Evolutionary conservation across 2,329 filamentous ascomycete genomes (phyloP).

Genomic region (Fusarium zealandicum): DNA sequence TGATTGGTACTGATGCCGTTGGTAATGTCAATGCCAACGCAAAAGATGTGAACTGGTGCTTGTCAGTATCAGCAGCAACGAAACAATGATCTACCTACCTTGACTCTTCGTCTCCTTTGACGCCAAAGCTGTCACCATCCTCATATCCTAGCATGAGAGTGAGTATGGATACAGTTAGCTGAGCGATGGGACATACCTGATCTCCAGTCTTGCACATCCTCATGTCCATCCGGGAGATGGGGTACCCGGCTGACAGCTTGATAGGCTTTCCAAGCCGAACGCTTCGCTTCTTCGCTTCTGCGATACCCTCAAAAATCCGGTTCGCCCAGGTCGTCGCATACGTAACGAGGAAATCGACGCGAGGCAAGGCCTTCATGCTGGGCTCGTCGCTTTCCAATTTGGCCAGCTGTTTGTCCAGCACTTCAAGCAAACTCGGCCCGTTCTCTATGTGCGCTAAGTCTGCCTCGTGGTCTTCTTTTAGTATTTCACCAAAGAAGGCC

Average conservation of each 20-base stretch:
- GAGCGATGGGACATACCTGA: constrained; percentile 43
- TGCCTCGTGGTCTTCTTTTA: constrained; percentile 58
- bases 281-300: constrained; percentile 72
- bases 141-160: constrained; percentile 43
- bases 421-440: constrained; percentile 54
- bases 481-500: constrained; percentile 63
- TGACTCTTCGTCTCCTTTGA: constrained; percentile 47
- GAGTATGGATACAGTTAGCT: constrained; percentile 11
- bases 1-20: constrained; percentile 65
- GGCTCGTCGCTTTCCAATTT: constrained; percentile 55
- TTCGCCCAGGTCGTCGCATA: constrained; percentile 65
- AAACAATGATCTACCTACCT: constrained; percentile 43
- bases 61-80: background rate
- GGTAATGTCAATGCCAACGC: constrained; percentile 57
- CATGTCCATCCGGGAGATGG: constrained; percentile 62
- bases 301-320: constrained; percentile 71
- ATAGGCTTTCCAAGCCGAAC: constrained; percentile 69
- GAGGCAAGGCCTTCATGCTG: constrained; percentile 61
- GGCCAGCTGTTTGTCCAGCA: constrained; percentile 58
- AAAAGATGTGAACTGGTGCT: constrained; percentile 63
- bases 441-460: constrained; percentile 55
- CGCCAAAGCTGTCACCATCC: constrained; percentile 53
- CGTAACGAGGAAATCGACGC: constrained; percentile 68
- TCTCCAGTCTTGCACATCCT: constrained; percentile 55
- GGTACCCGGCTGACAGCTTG: constrained; percentile 53